Evolutionary conservation across 192 early-diverging fungal genomes (phyloP), one percentile per base, ranked within the genome.

Genomic region (Gryganskiella cystojenkinii): DNA sequence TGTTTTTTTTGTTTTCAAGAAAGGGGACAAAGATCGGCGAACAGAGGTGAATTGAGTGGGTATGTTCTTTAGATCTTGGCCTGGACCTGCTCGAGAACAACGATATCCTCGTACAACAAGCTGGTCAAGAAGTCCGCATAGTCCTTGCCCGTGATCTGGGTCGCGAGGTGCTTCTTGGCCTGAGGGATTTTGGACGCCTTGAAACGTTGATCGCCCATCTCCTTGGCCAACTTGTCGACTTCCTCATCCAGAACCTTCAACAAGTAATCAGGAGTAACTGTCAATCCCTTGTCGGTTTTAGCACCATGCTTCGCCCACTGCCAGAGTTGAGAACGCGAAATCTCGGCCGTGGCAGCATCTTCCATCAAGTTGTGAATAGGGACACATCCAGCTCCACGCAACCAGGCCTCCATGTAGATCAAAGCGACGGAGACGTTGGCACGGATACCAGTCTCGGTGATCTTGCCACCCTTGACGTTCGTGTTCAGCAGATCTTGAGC

Each of bases 341-440:
- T 98, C 86, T 98, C 97, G 40, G 95, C 95, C 0, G 97, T 98
- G 47, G 97, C 97, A 1, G 95, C 95, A 80, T 98, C 97, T 84
- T 98, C 95, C 97, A 98, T 96, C 37, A 98, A 84, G 84, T 94
- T 94, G 86, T 96, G 93, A 82, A 98, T 98, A 47, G 96, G 96
- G 14, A 98, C 97, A 72, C 97, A 98, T n/a, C 97, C 97, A 61
- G 86, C 83, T 43, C 94, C 95, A 64, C 91, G 88, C 56, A 98
- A 88, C 97, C 95, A 97, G 50, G 95, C 90, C 82, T 95, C 95
- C 89, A 95, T 97, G 83, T 98, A 97, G 55, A 90, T 82, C 20
- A 97, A 84, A 22, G 93, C 93, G n/a, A 98, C 91, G 40, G 94
- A 90, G 70, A 97, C 89, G 87, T 98, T 98, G 82, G 83, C 89